A percentile compares a stretch with the other conserved stretches of the same genome.
These are phyloP conservation scores for Alternaria conjuncta DNA, from an alignment of 2,329 filamentous ascomycete species.

Conservation along the genomic window DNA sequence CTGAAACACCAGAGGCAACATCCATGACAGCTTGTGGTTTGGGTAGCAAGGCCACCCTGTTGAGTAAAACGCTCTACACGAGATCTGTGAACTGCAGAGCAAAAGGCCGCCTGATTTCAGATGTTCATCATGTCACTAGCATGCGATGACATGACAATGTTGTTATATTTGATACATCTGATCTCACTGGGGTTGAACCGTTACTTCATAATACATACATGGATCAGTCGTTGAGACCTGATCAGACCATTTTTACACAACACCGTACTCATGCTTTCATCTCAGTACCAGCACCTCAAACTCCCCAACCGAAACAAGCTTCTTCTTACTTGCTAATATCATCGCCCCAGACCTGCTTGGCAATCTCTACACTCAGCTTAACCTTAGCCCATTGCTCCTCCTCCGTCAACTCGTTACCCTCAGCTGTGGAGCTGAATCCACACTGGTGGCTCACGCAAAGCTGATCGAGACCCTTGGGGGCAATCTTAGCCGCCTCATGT, in stretches of 20 bases:
- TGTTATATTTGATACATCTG: neutral
- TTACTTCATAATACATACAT: neutral
- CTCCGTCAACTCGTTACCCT: constrained; percentile 63
- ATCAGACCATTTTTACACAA: neutral
- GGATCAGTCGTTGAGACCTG: neutral
- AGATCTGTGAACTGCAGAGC: neutral
- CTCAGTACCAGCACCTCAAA: neutral
- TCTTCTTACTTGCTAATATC: constrained; percentile 45
- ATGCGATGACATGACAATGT: neutral
- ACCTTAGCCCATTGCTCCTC: constrained; percentile 67
- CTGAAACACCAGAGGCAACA: neutral
- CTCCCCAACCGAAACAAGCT: neutral
- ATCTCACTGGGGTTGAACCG: neutral
- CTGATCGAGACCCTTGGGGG: constrained; percentile 61
- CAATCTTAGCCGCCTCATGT: constrained; percentile 51
- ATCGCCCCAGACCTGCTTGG: constrained; percentile 63
- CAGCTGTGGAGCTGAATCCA: constrained; percentile 63
- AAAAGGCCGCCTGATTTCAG: neutral
- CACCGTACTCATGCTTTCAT: neutral
- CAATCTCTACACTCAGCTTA: constrained; percentile 62
- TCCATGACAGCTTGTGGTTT: neutral
- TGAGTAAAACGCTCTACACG: neutral
- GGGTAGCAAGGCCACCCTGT: neutral
- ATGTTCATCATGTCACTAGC: neutral
- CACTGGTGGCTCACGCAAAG: constrained; percentile 65